Percentiles rank a stretch among this genome's conserved stretches.
Evolutionary conservation across 2,329 filamentous ascomycete genomes (phyloP).

Genomic region (Arthroderma uncinatum): DNA sequence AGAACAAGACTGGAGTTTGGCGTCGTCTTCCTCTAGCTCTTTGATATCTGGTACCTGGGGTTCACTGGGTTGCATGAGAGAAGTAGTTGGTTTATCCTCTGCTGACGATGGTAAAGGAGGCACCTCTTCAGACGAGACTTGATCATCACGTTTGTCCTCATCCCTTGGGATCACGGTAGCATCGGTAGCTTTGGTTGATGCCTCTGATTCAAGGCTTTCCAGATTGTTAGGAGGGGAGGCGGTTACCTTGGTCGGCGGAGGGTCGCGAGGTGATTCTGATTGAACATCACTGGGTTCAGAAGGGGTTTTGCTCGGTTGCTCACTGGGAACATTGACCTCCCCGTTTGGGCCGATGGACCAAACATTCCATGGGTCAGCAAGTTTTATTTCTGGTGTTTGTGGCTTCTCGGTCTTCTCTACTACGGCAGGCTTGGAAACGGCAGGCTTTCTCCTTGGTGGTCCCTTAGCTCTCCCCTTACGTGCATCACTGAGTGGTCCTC

Average conservation of each 20-base stretch:
- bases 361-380: constrained; percentile 32
- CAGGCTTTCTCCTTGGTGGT: constrained; percentile 63
- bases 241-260: neutral
- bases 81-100: neutral
- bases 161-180: neutral
- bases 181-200: neutral
- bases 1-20: neutral
- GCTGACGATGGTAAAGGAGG: neutral
- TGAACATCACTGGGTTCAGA: neutral
- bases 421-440: constrained; percentile 36
- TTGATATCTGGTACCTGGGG: neutral
- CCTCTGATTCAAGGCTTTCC: neutral
- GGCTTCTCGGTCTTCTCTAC: constrained; percentile 15
- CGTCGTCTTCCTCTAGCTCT: neutral
- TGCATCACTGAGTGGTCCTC: constrained; percentile 73
- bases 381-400: constrained; percentile 25
- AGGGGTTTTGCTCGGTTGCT: neutral
- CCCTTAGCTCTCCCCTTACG: constrained; percentile 83
- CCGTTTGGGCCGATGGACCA: constrained; percentile 27
- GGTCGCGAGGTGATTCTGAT: neutral
- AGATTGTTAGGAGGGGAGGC: neutral
- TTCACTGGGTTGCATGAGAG: neutral
- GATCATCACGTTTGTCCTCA: neutral
- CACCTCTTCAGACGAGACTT: neutral
- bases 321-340: neutral